Evolutionary conservation across 208 protist genomes (phyloP).

Genomic region (Trypanosoma cruzi): DNA sequence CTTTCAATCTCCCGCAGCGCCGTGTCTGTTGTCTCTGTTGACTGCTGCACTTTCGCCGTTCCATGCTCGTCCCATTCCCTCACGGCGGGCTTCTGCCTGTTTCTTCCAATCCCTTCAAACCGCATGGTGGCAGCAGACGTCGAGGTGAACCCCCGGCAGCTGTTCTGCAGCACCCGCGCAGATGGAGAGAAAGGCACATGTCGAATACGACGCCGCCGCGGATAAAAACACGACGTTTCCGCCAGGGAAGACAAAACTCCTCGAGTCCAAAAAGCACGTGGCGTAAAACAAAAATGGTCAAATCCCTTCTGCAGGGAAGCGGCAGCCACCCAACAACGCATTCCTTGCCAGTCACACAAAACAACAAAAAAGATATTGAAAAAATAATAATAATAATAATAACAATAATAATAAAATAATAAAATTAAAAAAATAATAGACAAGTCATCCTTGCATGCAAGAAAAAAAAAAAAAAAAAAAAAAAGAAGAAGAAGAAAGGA

Average conservation of each 20-base stretch:
- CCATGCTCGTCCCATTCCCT: neutral
- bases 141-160: neutral
- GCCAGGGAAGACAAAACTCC: neutral
- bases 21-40: neutral
- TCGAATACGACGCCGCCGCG: neutral
- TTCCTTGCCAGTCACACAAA: neutral
- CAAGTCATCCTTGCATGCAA: neutral
- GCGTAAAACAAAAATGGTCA: neutral
- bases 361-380: neutral
- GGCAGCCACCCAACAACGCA: slow-evolving; percentile 1
- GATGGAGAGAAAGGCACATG: neutral
- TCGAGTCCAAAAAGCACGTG: neutral
- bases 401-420: neutral
- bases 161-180: neutral
- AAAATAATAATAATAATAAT: neutral
- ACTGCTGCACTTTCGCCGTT: neutral
- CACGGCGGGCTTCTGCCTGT: neutral
- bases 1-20: slow-evolving; percentile 33
- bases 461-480: no score
- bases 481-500: no score
- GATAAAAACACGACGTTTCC: neutral
- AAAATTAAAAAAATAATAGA: neutral
- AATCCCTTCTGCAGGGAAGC: neutral
- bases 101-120: neutral
- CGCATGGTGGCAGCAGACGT: neutral